Conservation (phyloP, 1,284 basidiomycete genomes). For the Schizophyllum commune region DNA sequence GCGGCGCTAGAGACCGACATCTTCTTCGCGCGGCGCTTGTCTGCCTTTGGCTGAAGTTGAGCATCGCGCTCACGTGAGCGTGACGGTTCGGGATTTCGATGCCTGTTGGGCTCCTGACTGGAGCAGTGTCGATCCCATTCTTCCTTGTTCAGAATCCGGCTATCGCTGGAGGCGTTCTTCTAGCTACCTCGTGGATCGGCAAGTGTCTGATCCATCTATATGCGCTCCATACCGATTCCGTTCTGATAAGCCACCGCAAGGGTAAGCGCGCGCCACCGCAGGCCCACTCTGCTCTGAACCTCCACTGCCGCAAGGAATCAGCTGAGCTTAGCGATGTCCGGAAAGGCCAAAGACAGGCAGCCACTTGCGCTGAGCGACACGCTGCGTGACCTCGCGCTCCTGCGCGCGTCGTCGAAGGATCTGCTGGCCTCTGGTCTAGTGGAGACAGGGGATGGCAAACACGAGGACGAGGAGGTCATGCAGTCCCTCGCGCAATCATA, state of each 20-base stretch:
- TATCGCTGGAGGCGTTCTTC: not conserved
- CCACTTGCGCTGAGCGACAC: conserved; percentile 52
- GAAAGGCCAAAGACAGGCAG: conserved; percentile 22
- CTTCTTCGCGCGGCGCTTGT: too few relatives aligned
- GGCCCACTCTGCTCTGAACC: not conserved
- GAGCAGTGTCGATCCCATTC: not conserved
- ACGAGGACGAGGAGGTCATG: conserved; percentile 20
- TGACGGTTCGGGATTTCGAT: not conserved
- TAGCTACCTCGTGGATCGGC: not conserved
- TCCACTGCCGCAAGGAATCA: not conserved
- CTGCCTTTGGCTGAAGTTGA: too few relatives aligned
- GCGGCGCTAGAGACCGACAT: too few relatives aligned
- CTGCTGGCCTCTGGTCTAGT: conserved; percentile 32
- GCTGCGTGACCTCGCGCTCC: conserved; percentile 63
- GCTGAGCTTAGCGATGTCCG: not conserved
- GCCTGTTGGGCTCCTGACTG: not conserved
- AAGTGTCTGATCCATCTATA: not conserved
- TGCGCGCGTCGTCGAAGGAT: conserved; percentile 54
- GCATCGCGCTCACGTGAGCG: not conserved
- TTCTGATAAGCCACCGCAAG: not conserved
- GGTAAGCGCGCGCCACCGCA: not conserved
- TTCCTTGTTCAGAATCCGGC: not conserved
- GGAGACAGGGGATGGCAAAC: conserved; percentile 8
- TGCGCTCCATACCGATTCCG: not conserved
- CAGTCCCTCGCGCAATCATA: conserved; percentile 42